Percentiles rank a stretch among this genome's conserved stretches.
These are phyloP conservation scores for Closterium sp. DNA, from an alignment of 139 green algal genomes.

Conservation along the genomic window DNA sequence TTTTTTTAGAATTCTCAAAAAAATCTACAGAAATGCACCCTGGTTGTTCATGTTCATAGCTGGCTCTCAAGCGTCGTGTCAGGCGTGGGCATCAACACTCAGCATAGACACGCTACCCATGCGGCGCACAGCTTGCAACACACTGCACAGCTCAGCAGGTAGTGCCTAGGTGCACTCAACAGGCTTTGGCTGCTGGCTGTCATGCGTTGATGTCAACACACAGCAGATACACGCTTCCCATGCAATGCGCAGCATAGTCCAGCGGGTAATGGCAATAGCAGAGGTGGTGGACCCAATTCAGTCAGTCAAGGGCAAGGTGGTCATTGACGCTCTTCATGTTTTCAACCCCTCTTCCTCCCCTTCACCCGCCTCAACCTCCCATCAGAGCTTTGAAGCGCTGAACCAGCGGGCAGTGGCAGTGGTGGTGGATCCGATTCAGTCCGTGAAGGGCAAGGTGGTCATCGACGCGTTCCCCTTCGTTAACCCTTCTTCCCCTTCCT, in stretches of 20 bases:
- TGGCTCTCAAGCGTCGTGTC: no score
- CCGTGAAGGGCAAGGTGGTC: slow-evolving; percentile 95
- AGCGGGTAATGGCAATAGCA: slow-evolving; percentile 76
- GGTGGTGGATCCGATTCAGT: slow-evolving; percentile 97
- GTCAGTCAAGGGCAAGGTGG: slow-evolving; percentile 93
- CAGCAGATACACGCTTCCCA: slow-evolving; percentile 54
- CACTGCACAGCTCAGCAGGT: no score
- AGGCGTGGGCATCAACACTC: no score
- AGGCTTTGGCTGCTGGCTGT: slow-evolving; percentile 99
- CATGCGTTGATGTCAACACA: slow-evolving; percentile 98
- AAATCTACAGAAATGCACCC: no score
- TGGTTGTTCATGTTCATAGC: no score
- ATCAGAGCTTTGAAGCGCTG: slow-evolving; percentile 89
- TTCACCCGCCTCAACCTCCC: slow-evolving; percentile 57
- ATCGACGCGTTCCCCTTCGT: slow-evolving; percentile 95
- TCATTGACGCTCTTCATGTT: slow-evolving; percentile 94
- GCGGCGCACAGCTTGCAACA: no score
- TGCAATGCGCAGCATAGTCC: no score
- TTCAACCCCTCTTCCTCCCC: slow-evolving; percentile 66
- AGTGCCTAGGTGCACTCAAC: no score
- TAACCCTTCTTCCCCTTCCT: slow-evolving; percentile 58
- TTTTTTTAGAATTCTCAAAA: no score
- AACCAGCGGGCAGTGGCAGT: slow-evolving; percentile 95
- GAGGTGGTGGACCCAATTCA: slow-evolving; percentile 98
- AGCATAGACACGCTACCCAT: no score